Evolutionary conservation across 805 yeast genomes (phyloP), one percentile per base, ranked within the genome.

Genomic region (Kregervanrija delftensis): DNA sequence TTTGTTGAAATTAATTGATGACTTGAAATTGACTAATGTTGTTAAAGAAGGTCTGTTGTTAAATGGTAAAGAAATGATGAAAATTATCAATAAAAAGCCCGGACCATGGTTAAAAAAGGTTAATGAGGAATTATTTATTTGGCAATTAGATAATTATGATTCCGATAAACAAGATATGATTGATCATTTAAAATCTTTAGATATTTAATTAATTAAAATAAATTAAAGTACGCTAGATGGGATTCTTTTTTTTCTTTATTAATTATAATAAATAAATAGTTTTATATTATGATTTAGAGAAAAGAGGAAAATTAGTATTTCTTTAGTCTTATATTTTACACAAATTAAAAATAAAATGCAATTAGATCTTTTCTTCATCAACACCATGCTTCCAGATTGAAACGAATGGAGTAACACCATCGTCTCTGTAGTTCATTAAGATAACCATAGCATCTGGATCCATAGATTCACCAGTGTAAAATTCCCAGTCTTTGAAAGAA

Each of bases 301-400:
- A 33, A 31, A 37, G 30, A 39, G 33, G 39, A 44, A 31, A 22
- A 32, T 37, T 43, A 36, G 12, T 36, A 22, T 22, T 22, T 22
- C 28, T 22, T 22, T 22, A 22, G 28, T 22, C 6, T 22, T 22
- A 22, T 22, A 22, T 22, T 22, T 22, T 22, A 32, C 11, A 30
- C 9, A 33, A 11, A 31, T 13, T n/a, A 17, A 42, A 9, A 12
- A 31, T 13, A 44, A 16, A 31, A 15, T 13, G 15, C 30, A 4
- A 66, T 83, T 89, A 91, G 79, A 91, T 79, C 84, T 93, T 93
- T 72, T 77, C 81, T 70, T 81, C 87, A 62, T 69, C 75, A 59
- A 86, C 82, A 81, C 99, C 99, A 75, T 93, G 99, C 79, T 91
- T 93, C 99, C 99, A 93, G 84, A 90, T 83, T 57, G 90, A 88